Base-by-base conservation (phyloP, 1,139 yeast genomes). In the Candida tetrigidarum region DNA sequence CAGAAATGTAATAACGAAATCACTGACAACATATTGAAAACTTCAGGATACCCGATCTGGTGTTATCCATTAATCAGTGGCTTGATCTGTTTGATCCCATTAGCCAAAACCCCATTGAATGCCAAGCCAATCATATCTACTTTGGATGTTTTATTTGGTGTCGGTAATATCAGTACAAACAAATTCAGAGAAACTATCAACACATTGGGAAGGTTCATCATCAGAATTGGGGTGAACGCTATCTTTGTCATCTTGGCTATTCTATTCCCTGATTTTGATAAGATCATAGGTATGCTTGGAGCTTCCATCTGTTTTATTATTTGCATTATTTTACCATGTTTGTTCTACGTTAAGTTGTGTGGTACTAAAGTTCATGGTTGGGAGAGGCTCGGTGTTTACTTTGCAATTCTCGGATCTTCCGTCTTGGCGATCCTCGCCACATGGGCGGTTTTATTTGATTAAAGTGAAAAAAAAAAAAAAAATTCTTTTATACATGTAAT, bases 81-180 rank as follows among this genome's bases (percentile, higher is more conserved):
- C 0, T 68, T 89, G 39, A 86, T 91, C 71, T 88, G 96, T 32
- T 57, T 91, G 33, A 81, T 92, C 22, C 97, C 98, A 1, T 64
- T 91, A 36, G 91, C 97, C 1, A 92, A 92, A 59, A 81, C 93
- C 1, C 97, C 98, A 0, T 72, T 92, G 41, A 87, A 85, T 56
- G 91, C 95, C 7, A 82, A 93, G 55, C 98, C 98, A 1, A 85
- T 92, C 35, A 81, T 89, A 16, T 78, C 93, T 5, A 85, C 95
- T 0, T 61, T 74, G 46, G 78, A 73, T 50, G 59, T 64, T 2
- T 44, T 73, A 19, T 57, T 70, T 10, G 57, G 60, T 2, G 56
- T 62, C 9, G 56, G 55, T n/a, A 47, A 45, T 3, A 29, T 15
- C 3, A 47, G 60, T 7, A 39, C 46, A 4, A 44, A 46, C 33